Percentiles rank a stretch among this genome's conserved stretches.
These are phyloP conservation scores for Leonotis leonurus DNA, from an alignment of 257 asterid genomes.

Conservation along the genomic window DNA sequence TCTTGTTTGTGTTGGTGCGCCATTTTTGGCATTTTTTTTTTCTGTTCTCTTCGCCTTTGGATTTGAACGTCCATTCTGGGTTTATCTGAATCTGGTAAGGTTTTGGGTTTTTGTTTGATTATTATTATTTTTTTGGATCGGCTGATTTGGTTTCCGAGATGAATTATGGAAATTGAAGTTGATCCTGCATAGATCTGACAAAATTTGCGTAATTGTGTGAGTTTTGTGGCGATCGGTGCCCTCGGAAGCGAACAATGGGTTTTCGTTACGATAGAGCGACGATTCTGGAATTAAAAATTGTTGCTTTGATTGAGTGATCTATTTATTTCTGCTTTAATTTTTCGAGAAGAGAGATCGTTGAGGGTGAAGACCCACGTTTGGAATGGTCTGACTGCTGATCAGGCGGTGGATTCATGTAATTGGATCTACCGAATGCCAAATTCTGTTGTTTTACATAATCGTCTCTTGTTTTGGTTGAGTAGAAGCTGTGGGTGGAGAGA, in stretches of 20 bases:
- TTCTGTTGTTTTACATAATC: not conserved
- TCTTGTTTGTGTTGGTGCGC: not conserved
- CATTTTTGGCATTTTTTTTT: not conserved
- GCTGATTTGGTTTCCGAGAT: constrained; percentile 9
- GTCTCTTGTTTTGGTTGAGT: not conserved
- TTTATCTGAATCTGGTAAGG: not conserved
- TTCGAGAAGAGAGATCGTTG: not conserved
- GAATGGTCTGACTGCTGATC: constrained; percentile 17
- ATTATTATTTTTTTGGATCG: not conserved
- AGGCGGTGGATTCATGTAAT: constrained; percentile 1
- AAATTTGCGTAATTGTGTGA: constrained; percentile 1
- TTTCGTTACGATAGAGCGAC: constrained; percentile 1
- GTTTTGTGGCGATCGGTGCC: constrained; percentile 1
- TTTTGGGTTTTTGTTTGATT: constrained; percentile 5
- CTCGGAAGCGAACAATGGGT: constrained; percentile 13
- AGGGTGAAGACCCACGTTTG: not conserved
- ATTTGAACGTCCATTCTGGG: not conserved
- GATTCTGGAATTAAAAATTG: constrained; percentile 5
- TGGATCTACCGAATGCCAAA: constrained; percentile 28
- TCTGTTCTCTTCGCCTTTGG: not conserved
- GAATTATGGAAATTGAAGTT: constrained; percentile 20
- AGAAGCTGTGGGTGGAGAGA: not conserved
- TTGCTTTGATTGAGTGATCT: not conserved
- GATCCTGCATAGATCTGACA: constrained; percentile 40
- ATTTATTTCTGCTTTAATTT: not conserved